These are phyloP conservation scores for Articulospora tetracladia DNA, from an alignment of 495 filamentous ascomycete species.

Conservation along the genomic window DNA sequence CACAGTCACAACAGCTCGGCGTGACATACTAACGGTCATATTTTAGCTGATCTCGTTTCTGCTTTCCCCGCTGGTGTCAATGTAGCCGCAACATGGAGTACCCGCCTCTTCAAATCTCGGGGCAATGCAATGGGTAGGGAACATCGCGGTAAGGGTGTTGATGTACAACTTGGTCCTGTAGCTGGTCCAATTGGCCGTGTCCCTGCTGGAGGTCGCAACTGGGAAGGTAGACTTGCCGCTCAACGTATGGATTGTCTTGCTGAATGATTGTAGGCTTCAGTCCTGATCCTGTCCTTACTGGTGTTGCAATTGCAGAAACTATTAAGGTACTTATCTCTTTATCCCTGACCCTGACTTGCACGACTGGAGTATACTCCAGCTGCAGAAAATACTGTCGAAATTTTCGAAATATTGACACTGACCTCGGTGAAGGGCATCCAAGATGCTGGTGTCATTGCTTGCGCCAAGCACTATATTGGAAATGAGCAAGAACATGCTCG, in stretches of 20 bases:
- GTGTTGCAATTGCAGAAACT: slow-evolving; percentile 66
- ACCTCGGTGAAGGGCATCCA: slow-evolving; percentile 61
- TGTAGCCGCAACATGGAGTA: slow-evolving; percentile 68
- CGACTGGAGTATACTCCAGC: not conserved
- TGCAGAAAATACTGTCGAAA: not conserved
- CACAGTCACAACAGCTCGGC: not conserved
- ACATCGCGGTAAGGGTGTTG: slow-evolving; percentile 77
- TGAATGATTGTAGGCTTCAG: slow-evolving; percentile 42
- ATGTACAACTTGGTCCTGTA: slow-evolving; percentile 84
- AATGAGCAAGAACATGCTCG: slow-evolving; percentile 85
- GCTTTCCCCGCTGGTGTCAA: slow-evolving; percentile 82
- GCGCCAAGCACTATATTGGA: slow-evolving; percentile 76
- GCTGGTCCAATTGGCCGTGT: slow-evolving; percentile 77
- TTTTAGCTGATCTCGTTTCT: slow-evolving; percentile 65
- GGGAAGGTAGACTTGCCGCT: slow-evolving; percentile 50
- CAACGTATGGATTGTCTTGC: not conserved
- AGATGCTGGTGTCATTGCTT: slow-evolving; percentile 75
- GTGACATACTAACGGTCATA: not conserved
- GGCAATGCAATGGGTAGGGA: slow-evolving; percentile 79
- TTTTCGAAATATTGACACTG: not conserved
- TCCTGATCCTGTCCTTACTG: slow-evolving; percentile 74
- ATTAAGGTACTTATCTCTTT: slow-evolving; percentile 32
- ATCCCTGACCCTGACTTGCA: not conserved
- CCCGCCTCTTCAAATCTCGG: slow-evolving; percentile 61
- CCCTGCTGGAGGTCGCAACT: slow-evolving; percentile 82